Evolutionary conservation across 2,329 filamentous ascomycete species (phyloP).

Genomic region (Knoxdaviesia capensis): DNA sequence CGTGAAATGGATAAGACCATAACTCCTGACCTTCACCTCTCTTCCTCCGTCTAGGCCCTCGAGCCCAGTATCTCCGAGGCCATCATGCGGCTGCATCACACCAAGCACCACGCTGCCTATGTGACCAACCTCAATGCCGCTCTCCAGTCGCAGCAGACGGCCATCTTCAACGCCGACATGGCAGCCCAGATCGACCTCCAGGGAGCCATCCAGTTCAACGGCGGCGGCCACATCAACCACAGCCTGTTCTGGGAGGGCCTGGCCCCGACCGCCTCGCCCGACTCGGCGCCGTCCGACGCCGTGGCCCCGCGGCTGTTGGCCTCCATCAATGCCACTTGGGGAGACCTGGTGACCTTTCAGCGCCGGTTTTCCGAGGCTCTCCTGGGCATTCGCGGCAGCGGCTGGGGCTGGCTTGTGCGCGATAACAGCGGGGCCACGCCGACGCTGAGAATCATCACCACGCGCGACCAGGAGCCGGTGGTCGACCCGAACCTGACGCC

Average conservation of each 20-base stretch:
- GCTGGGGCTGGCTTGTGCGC: conserved; percentile 75
- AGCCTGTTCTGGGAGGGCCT: conserved; percentile 82
- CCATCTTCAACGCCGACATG: conserved; percentile 35
- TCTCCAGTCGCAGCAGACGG: conserved; percentile 35
- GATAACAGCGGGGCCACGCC: conserved; percentile 25
- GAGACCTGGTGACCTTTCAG: conserved; percentile 44
- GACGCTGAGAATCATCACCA: conserved; percentile 48
- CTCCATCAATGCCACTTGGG: conserved; percentile 47
- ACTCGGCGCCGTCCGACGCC: conserved; percentile 28
- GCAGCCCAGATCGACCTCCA: conserved; percentile 47
- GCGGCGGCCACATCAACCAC: conserved; percentile 86
- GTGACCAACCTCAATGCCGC: conserved; percentile 56
- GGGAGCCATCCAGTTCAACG: conserved; percentile 64
- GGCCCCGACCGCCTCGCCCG: conserved; percentile 33
- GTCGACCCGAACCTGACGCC: conserved; percentile 39
- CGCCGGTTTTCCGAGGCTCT: conserved; percentile 44
- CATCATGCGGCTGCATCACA: conserved; percentile 68
- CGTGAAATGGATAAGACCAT: neutral
- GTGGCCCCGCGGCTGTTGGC: conserved; percentile 33
- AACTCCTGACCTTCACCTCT: neutral
- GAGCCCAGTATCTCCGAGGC: conserved; percentile 56
- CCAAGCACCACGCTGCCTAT: conserved; percentile 63
- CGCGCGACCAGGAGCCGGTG: conserved; percentile 73
- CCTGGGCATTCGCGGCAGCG: conserved; percentile 59
- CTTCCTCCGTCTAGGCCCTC: conserved; percentile 28